Evolutionary conservation across 1,139 yeast genomes (phyloP).

Genomic region (Candida sojae): DNA sequence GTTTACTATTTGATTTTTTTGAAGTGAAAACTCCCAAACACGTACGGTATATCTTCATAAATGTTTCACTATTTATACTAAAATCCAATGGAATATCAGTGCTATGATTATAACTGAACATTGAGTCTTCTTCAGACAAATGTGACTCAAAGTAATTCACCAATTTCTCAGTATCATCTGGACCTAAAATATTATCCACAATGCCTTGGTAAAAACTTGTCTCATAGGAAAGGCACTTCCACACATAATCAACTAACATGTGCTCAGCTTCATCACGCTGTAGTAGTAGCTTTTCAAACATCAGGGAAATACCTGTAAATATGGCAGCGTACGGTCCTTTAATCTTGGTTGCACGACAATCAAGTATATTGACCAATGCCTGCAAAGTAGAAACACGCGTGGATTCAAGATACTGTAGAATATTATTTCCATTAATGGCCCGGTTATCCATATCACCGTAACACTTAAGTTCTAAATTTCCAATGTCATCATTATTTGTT

Average conservation of each 20-base stretch:
- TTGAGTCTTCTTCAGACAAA: slow-evolving; percentile 19
- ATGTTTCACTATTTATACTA: slow-evolving; percentile 16
- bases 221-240: slow-evolving; percentile 24
- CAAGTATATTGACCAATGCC: slow-evolving; percentile 11
- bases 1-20: slow-evolving; percentile 14
- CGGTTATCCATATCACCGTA: neutral
- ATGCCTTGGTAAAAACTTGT: slow-evolving; percentile 18
- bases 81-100: slow-evolving; percentile 15
- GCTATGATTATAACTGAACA: slow-evolving; percentile 22
- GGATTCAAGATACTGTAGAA: slow-evolving; percentile 2
- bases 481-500: slow-evolving; percentile 9
- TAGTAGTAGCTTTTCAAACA: slow-evolving; percentile 22
- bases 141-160: slow-evolving; percentile 23
- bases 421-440: slow-evolving; percentile 1
- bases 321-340: slow-evolving; percentile 22
- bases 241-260: slow-evolving; percentile 20
- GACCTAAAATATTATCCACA: slow-evolving; percentile 17
- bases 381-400: slow-evolving; percentile 3
- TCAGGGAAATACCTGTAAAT: slow-evolving; percentile 19
- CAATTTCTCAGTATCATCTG: slow-evolving; percentile 27
- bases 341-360: slow-evolving; percentile 20
- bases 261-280: slow-evolving; percentile 24
- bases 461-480: slow-evolving; percentile 5
- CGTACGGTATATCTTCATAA: slow-evolving; percentile 23
- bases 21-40: slow-evolving; percentile 25